Evolutionary conservation across 257 asterid species (phyloP).

Genomic region (Solanum virginianum): DNA sequence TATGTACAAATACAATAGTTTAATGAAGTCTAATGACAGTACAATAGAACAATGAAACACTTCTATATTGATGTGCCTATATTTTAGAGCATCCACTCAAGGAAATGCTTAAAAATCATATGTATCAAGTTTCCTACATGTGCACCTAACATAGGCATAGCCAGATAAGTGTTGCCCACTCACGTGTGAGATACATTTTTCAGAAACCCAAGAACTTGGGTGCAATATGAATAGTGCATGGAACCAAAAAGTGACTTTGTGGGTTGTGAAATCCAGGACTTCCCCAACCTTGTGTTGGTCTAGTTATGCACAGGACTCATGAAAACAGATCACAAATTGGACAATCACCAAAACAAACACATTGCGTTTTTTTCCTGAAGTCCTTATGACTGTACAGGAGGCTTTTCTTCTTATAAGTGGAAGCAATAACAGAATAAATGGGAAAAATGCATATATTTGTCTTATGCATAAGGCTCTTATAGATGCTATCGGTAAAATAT

Average conservation of each 20-base stretch:
- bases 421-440: background rate
- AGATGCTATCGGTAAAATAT: background rate
- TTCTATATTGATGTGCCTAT: background rate
- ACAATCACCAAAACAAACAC: background rate
- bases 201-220: background rate
- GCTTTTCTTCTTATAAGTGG: background rate
- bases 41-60: background rate
- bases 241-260: background rate
- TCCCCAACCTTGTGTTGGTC: background rate
- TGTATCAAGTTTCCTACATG: background rate
- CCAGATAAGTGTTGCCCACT: background rate
- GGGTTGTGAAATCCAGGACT: background rate
- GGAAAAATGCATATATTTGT: background rate
- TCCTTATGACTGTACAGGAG: background rate
- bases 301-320: background rate
- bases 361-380: background rate
- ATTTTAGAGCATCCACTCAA: background rate
- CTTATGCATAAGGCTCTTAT: background rate
- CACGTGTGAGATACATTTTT: background rate
- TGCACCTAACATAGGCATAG: background rate
- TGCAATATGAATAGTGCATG: background rate
- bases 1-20: background rate
- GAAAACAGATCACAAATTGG: background rate
- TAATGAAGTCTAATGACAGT: background rate
- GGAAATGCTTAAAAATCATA: background rate